A percentile compares a stretch with the other conserved stretches of the same genome.
Conservation (phyloP, 2,329 filamentous ascomycete species). For the Colletotrichum sp. region DNA sequence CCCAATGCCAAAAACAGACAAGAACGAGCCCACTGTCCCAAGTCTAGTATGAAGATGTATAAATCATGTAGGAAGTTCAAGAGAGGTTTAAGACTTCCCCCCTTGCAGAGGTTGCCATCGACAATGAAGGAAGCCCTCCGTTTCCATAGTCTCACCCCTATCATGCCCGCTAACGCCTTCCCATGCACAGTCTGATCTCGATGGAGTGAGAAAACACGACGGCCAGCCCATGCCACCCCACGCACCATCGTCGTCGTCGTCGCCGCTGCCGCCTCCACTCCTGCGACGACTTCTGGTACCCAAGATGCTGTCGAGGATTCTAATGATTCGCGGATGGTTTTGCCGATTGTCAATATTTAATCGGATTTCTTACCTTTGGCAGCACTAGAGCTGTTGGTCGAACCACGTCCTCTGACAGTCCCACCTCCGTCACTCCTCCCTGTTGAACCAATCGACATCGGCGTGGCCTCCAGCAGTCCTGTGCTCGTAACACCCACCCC, state of each 20-base stretch:
- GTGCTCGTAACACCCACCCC: constrained; percentile 18
- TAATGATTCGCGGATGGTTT: not conserved
- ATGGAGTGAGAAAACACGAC: not conserved
- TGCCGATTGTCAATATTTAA: constrained; percentile 23
- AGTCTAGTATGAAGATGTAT: not conserved
- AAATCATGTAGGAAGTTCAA: not conserved
- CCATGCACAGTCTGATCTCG: not conserved
- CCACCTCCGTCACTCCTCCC: constrained; percentile 43
- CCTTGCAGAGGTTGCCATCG: not conserved
- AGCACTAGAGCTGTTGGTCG: constrained; percentile 32
- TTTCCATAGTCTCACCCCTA: not conserved
- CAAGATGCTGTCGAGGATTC: not conserved
- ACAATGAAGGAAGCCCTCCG: not conserved
- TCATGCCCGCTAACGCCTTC: constrained; percentile 15
- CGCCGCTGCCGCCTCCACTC: not conserved
- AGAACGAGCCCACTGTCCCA: not conserved
- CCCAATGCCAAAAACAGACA: not conserved
- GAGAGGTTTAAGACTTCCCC: not conserved
- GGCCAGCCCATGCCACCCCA: not conserved
- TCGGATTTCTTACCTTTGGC: constrained; percentile 53
- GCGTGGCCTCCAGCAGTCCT: constrained; percentile 33
- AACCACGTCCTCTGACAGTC: constrained; percentile 33
- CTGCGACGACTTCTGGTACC: not conserved
- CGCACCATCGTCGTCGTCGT: not conserved
- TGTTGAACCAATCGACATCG: constrained; percentile 33